These are phyloP conservation scores for Candida patagonica DNA, from an alignment of 805 yeast genomes.

Conservation along the genomic window DNA sequence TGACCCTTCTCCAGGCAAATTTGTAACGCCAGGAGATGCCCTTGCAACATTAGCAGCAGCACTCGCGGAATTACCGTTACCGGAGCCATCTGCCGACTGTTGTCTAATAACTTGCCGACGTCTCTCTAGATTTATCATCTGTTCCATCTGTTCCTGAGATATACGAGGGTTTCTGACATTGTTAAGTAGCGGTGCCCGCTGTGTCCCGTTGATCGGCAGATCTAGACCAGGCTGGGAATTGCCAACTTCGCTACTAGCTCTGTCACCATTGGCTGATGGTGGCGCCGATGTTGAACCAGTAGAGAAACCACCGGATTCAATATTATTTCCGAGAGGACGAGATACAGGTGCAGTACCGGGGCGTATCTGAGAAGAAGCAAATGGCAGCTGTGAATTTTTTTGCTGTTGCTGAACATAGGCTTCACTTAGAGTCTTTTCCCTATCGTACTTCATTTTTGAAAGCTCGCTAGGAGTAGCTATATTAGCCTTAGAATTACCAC, in stretches of 20 bases:
- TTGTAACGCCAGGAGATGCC: constrained; percentile 2
- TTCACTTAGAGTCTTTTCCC: constrained; percentile 73
- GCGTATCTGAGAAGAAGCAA: constrained; percentile 11
- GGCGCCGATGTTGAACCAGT: constrained; percentile 12
- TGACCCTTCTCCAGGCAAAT: constrained; percentile 20
- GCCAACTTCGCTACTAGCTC: not conserved
- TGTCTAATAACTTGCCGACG: constrained; percentile 26
- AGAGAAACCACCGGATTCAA: constrained; percentile 8
- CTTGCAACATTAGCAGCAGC: constrained; percentile 4
- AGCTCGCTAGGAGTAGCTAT: constrained; percentile 80
- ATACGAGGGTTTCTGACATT: constrained; percentile 3
- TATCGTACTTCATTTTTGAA: constrained; percentile 68
- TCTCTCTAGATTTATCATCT: constrained; percentile 19
- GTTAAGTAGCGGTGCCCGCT: too few relatives aligned
- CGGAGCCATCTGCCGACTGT: constrained; percentile 6
- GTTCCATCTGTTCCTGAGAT: constrained; percentile 22
- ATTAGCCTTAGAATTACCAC: constrained; percentile 20
- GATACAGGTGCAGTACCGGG: constrained; percentile 2
- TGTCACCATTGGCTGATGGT: constrained; percentile 18
- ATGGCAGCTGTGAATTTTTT: constrained; percentile 11
- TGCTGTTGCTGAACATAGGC: constrained; percentile 27
- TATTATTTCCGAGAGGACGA: constrained; percentile 3
- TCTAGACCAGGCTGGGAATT: not conserved
- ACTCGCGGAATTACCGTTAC: constrained; percentile 4
- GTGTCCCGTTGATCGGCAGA: not conserved